Evolutionary conservation across 148 eudicot species (phyloP), one percentile per base, ranked within the genome.

Genomic region (Amaranthus hypochondriacus): DNA sequence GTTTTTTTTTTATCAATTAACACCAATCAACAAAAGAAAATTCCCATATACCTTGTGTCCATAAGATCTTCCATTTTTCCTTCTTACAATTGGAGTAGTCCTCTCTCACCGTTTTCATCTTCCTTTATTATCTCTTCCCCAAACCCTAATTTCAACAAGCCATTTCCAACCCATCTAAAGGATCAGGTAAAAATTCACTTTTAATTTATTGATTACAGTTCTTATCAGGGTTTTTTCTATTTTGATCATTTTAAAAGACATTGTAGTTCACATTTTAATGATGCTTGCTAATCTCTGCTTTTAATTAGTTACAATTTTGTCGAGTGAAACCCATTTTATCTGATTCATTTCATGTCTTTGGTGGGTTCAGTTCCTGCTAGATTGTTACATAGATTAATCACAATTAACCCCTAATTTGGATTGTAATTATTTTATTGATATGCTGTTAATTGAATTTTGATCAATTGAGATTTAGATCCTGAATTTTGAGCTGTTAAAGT

Each of bases 391-490:
- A 73, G 68, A 62, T 44, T 14, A 56, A 43, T 28, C 39, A 28
- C 53, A 59, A 56, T 77, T 64, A 73, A 71, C 71, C 71, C 62
- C 69, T 69, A 59, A 56, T 15, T 56, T 79, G 50, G 51, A 49
- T 65, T 69, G 48, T 51, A 58, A 62, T 66, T 72, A 53, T 39
- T 76, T 75, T 5, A 9, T 72, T 58, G 10, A 43, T 63, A 6
- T 10, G 53, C 55, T 69, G 56, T 6, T n/a, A n/a, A 9, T 59
- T 48, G 57, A 42, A 43, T 58, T 51, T 49, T 53, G 48, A 13
- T 59, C 3, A 67, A 76, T 66, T 80, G 46, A 46, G 76, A 64
- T 59, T 66, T 75, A 71, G 70, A 75, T 75, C 79, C 53, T 79
- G 14, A 61, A 10, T n/a, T 69, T 11, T 70, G 59, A 51, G 72